Base-by-base conservation (phyloP, 2,329 filamentous ascomycete genomes). In the Venturia carpophila region DNA sequence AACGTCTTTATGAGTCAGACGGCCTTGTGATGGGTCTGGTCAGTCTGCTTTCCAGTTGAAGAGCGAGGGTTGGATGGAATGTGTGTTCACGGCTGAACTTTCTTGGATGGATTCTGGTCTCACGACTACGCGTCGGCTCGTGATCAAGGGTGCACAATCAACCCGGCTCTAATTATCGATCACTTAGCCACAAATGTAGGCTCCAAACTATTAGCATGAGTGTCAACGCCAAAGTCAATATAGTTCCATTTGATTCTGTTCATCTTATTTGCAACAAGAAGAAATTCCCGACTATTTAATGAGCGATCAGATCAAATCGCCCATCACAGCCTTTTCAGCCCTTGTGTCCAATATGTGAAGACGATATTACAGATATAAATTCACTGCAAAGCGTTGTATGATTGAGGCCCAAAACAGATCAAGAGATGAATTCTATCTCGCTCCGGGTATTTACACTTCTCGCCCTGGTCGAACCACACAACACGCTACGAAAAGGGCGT, bases 401-500 rank as follows among this genome's bases (percentile, higher is more conserved):
- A 42, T 45, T 27, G 47, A 27, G 10, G 24, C 5, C 2, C 21
- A 52, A 21, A 52, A 27, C 5, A 52, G 21, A 11, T 21, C 24
- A 58, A n/a, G 5, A 5, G 52, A 58, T 58, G 17, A 37, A 37
- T 58, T 58, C 27, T 58, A 37, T 58, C 27, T 58, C 30, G 30
- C 19, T 58, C 27, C 19, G 52, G 52, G 52, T 58, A 58, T 58
- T 15, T 58, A 37, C 52, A 58, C 27, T 58, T 9, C 52, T 58
- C 52, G 27, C 52, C 27, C 17, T 58, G 52, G 37, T 58, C 49
- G 7, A 58, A 58, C 17, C 37, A 58, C 37, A 58, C 30, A 58
- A 10, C 30, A 37, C 27, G 52, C 52, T 37, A 58, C 19, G 52
- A 58, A 58, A 52, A 37, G 21, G 15, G 52, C 52, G 30, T 58